Conservation (phyloP, 1,284 basidiomycete species). For the Irpex sp. region DNA sequence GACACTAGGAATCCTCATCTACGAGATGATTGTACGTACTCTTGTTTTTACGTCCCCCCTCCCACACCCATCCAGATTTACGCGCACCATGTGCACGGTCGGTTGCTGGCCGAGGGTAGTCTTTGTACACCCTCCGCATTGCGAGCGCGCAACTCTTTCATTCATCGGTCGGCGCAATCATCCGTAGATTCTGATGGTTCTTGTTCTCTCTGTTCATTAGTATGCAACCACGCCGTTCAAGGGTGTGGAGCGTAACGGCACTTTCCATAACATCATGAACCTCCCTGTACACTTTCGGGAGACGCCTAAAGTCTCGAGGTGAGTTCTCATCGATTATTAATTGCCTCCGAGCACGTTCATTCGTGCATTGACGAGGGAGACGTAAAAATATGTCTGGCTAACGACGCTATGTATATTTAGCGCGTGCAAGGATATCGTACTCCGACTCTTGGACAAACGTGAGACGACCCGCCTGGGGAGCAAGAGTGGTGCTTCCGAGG, state of each 20-base stretch:
- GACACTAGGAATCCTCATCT: constrained; percentile 98
- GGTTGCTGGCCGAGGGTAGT: neutral
- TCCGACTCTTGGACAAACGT: constrained; percentile 90
- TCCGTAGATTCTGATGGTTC: constrained; percentile 7
- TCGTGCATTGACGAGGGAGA: neutral
- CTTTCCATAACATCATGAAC: constrained; percentile 93
- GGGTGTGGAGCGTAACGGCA: constrained; percentile 90
- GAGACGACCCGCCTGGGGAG: constrained; percentile 89
- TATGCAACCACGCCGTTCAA: constrained; percentile 99
- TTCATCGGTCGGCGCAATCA: constrained; percentile 4
- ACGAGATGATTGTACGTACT: constrained; percentile 96
- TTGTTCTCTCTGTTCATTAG: constrained; percentile 36
- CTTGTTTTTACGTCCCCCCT: constrained; percentile 11
- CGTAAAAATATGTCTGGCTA: neutral
- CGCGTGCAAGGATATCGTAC: constrained; percentile 84
- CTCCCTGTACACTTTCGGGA: constrained; percentile 89
- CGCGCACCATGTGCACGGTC: neutral
- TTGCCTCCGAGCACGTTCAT: neutral
- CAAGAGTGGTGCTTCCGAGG: constrained; percentile 93
- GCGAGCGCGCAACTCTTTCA: constrained; percentile 1
- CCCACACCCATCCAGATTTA: neutral
- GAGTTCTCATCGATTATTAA: constrained; percentile 31
- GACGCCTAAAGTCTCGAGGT: constrained; percentile 79
- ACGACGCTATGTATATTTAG: constrained; percentile 35
- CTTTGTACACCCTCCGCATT: neutral